phyloP scores from a whole-genome alignment of 108 stramenopile species.

The Heterococcus sp. region DNA sequence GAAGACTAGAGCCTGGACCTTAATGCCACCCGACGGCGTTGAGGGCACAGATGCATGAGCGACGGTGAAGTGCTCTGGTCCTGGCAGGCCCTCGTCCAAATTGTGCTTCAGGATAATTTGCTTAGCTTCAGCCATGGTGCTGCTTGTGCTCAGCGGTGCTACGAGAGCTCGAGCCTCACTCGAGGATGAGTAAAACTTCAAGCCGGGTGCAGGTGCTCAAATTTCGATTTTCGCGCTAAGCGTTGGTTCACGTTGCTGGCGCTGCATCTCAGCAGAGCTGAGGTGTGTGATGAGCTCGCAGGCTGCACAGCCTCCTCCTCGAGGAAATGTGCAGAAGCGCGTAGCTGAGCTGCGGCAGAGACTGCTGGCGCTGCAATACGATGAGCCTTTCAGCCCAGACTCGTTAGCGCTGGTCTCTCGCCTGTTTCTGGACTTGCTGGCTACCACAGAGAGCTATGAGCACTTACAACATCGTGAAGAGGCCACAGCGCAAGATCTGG shows the following conservation, averaged over 20 bases:
- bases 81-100: too few relatives aligned
- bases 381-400: slow-evolving; percentile 37
- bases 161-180: too few relatives aligned
- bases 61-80: background rate
- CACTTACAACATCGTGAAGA: slow-evolving; percentile 51
- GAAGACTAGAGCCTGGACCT: background rate
- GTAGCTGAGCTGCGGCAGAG: slow-evolving; percentile 30
- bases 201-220: too few relatives aligned
- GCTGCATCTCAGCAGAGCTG: too few relatives aligned
- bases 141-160: too few relatives aligned
- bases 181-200: too few relatives aligned
- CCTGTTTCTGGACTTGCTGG: slow-evolving; percentile 55
- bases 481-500: slow-evolving; percentile 42
- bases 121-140: too few relatives aligned
- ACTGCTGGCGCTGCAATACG: slow-evolving; percentile 39
- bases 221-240: too few relatives aligned
- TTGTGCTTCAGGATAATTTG: too few relatives aligned
- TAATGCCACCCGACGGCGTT: background rate
- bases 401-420: slow-evolving; percentile 53
- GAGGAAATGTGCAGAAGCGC: slow-evolving; percentile 12
- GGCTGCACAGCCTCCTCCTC: too few relatives aligned
- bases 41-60: background rate
- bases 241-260: too few relatives aligned
- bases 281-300: too few relatives aligned
- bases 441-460: slow-evolving; percentile 59